Conservation (phyloP, 306 rosid species). For the Quercus cerris region DNA sequence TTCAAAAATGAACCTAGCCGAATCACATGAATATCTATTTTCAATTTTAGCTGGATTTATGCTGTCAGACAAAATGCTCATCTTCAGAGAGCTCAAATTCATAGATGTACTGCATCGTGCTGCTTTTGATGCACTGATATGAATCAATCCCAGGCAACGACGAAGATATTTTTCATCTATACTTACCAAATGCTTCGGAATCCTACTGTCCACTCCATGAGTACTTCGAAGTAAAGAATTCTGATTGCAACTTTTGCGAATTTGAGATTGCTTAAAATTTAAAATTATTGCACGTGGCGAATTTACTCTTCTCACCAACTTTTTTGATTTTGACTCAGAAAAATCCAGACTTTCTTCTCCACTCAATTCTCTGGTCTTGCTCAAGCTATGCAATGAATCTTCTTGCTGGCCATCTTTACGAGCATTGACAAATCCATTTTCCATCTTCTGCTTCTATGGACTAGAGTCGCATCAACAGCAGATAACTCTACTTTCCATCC, state of each 20-base stretch:
- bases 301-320: constrained; percentile 51
- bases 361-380: constrained; percentile 41
- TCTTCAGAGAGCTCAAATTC: constrained; percentile 41
- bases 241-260: constrained; percentile 41
- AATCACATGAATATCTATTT: constrained; percentile 27
- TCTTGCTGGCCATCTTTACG: constrained; percentile 33
- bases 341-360: constrained; percentile 40
- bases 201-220: constrained; percentile 51
- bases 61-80: constrained; percentile 41
- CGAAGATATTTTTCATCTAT: constrained; percentile 79
- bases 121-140: constrained; percentile 55
- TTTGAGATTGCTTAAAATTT: constrained; percentile 52
- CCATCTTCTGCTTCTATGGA: constrained; percentile 53
- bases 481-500: constrained; percentile 26
- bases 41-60: constrained; percentile 27
- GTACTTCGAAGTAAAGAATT: constrained; percentile 43
- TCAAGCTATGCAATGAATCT: constrained; percentile 32
- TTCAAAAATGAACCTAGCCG: constrained; percentile 32
- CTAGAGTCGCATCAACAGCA: constrained; percentile 22
- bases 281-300: constrained; percentile 44
- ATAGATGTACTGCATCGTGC: constrained; percentile 46
- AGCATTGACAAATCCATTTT: constrained; percentile 37
- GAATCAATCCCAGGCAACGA: constrained; percentile 72
- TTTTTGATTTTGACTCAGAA: constrained; percentile 44
- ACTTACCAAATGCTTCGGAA: constrained; percentile 78